These are phyloP conservation scores for Fagus crenata DNA, from an alignment of 306 rosid species.

Conservation along the genomic window DNA sequence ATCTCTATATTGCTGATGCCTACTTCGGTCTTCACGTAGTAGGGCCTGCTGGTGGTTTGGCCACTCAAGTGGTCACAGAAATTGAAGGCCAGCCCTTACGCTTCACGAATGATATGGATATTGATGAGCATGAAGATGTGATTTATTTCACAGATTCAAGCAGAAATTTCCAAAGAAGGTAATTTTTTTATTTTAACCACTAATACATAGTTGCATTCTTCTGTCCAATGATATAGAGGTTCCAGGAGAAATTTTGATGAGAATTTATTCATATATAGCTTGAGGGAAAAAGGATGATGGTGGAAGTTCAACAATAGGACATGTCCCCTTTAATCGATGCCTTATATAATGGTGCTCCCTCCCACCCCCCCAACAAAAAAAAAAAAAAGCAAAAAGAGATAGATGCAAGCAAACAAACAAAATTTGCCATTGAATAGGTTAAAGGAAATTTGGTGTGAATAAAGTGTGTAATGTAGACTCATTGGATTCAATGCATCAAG, in stretches of 20 bases:
- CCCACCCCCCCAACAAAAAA: no score
- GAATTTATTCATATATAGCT: background rate
- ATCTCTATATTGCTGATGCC: conserved; percentile 86
- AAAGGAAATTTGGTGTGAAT: background rate
- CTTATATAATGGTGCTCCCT: no score
- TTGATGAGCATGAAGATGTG: conserved; percentile 61
- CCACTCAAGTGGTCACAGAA: conserved; percentile 60
- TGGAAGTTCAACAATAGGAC: no score
- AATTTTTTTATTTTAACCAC: conserved; percentile 34
- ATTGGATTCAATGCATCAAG: background rate
- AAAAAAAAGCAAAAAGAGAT: no score
- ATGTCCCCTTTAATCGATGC: no score
- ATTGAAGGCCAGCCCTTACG: conserved; percentile 66
- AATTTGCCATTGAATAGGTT: no score
- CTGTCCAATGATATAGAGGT: background rate
- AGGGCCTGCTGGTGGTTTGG: conserved; percentile 82
- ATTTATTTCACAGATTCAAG: conserved; percentile 87
- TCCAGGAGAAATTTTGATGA: background rate
- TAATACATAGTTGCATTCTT: conserved; percentile 4
- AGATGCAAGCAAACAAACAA: no score
- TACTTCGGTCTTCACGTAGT: conserved; percentile 83
- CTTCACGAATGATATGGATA: conserved; percentile 86
- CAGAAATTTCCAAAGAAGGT: conserved; percentile 71
- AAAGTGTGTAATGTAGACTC: background rate
- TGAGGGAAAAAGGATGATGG: background rate